These are phyloP conservation scores for Dioscorea cayenensis DNA, from an alignment of 116 monocot species.

Conservation along the genomic window DNA sequence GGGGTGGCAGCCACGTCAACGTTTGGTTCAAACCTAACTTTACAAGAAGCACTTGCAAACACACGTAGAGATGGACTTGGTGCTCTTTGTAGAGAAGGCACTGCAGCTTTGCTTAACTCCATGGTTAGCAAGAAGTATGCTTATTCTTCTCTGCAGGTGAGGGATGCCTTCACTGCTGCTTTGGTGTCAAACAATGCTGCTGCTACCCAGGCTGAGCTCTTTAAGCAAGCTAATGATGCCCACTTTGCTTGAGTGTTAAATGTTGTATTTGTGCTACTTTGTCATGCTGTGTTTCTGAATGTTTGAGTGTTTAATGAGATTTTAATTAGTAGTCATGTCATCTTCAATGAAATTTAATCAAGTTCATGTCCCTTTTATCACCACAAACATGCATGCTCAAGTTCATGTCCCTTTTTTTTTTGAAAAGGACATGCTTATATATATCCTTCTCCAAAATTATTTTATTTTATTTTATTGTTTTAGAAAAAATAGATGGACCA, in stretches of 20 bases:
- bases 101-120: slow-evolving; percentile 70
- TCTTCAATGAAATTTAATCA: too few species aligned
- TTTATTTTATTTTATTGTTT: too few species aligned
- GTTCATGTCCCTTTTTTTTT: too few species aligned
- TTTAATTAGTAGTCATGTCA: too few species aligned
- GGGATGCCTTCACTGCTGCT: slow-evolving; percentile 23
- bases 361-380: too few species aligned
- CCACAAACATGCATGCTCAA: too few species aligned
- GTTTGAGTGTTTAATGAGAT: too few species aligned
- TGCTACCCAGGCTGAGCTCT: slow-evolving; percentile 32
- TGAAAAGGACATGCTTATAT: too few species aligned
- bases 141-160: slow-evolving; percentile 50
- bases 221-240: slow-evolving; percentile 53
- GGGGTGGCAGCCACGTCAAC: slow-evolving; percentile 14
- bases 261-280: too few species aligned
- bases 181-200: slow-evolving; percentile 34
- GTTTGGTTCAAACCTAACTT: slow-evolving; percentile 25
- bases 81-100: slow-evolving; percentile 53
- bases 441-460: too few species aligned
- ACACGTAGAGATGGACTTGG: slow-evolving; percentile 46
- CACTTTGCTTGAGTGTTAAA: background rate
- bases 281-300: too few species aligned
- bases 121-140: slow-evolving; percentile 32
- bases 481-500: too few species aligned
- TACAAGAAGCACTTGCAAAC: slow-evolving; percentile 45